These are phyloP conservation scores for Lentinus tigrinus DNA, from an alignment of 768 basidiomycete genomes.

Conservation along the genomic window DNA sequence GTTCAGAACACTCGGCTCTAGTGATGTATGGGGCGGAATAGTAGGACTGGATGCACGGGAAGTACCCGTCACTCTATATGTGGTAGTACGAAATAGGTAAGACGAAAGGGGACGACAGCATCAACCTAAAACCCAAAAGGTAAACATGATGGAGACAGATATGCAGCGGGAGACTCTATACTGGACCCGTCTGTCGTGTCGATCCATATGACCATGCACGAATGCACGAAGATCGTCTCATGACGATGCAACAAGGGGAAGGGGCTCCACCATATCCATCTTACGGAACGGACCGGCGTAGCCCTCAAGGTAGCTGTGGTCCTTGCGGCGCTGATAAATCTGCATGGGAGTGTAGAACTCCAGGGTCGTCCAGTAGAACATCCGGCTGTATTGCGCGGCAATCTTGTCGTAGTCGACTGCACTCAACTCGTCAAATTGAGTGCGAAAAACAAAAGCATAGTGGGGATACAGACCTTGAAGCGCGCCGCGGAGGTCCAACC, in stretches of 20 bases:
- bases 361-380: slow-evolving; percentile 73
- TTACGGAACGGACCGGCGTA: slow-evolving; percentile 21
- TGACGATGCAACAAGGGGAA: slow-evolving; percentile 5
- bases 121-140: not conserved
- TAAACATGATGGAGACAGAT: not conserved
- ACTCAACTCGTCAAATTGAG: not conserved
- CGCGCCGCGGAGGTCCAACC: slow-evolving; percentile 37
- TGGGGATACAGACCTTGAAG: slow-evolving; percentile 23
- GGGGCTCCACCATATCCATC: slow-evolving; percentile 3
- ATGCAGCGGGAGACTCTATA: not conserved
- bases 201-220: no score
- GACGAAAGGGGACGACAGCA: not conserved
- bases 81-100: not conserved
- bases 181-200: no score
- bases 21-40: not conserved
- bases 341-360: slow-evolving; percentile 55
- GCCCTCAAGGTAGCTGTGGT: slow-evolving; percentile 14
- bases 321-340: slow-evolving; percentile 13
- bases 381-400: slow-evolving; percentile 57
- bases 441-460: not conserved
- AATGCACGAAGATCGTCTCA: no score
- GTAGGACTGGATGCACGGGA: no score
- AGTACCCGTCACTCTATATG: not conserved
- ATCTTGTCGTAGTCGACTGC: slow-evolving; percentile 69
- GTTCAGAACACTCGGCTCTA: not conserved